These are phyloP conservation scores for Sergeia podlipaevii DNA, from an alignment of 208 protist genomes.

Conservation along the genomic window DNA sequence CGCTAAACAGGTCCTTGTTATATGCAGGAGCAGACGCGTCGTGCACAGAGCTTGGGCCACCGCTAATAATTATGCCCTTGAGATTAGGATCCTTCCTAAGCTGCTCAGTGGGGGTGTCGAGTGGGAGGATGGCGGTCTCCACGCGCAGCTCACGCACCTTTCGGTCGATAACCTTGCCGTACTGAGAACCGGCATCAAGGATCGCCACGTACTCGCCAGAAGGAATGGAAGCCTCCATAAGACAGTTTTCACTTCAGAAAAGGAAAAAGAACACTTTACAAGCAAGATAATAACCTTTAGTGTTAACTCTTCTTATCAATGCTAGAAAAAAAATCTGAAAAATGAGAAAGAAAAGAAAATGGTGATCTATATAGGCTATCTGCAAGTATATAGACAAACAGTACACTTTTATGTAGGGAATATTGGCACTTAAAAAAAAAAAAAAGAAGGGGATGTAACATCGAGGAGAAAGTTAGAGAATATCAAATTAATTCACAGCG, in stretches of 20 bases:
- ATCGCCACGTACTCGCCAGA: slow-evolving; percentile 88
- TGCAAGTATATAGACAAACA: too few species aligned
- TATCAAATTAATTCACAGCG: too few species aligned
- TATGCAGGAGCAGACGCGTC: slow-evolving; percentile 83
- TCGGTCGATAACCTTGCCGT: slow-evolving; percentile 96
- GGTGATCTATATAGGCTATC: too few species aligned
- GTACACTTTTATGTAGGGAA: background rate
- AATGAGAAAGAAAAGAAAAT: slow-evolving; percentile 1
- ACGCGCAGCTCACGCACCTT: slow-evolving; percentile 94
- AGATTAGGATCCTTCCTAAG: slow-evolving; percentile 41
- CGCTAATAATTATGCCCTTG: slow-evolving; percentile 95
- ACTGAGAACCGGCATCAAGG: slow-evolving; percentile 96
- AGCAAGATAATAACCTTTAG: background rate
- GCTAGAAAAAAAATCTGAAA: too few species aligned
- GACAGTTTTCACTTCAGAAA: background rate
- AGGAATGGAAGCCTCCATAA: background rate
- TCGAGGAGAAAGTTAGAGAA: too few species aligned
- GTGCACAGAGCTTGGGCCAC: slow-evolving; percentile 92
- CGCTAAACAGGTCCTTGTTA: slow-evolving; percentile 66
- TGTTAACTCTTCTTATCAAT: background rate
- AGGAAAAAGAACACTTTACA: slow-evolving; percentile 8
- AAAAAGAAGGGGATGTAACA: too few species aligned
- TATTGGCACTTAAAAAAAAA: background rate
- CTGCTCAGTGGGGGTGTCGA: slow-evolving; percentile 51
- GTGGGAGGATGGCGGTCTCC: slow-evolving; percentile 88